These are phyloP conservation scores for Celoporthe dispersa DNA, from an alignment of 2,329 filamentous ascomycete genomes.

Conservation along the genomic window DNA sequence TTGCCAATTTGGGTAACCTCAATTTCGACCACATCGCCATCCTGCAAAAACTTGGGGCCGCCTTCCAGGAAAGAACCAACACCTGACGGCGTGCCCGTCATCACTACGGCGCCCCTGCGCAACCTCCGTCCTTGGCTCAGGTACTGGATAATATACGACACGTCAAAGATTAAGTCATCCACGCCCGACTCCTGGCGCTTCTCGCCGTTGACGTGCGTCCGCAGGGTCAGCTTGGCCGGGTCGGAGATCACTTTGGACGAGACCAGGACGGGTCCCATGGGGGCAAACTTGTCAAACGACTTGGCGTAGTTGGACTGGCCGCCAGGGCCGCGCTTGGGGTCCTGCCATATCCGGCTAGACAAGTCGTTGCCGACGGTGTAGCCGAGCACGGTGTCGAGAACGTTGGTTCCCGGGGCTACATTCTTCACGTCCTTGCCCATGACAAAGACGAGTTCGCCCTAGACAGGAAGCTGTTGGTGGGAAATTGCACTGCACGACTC, in stretches of 20 bases:
- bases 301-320: conserved; percentile 58
- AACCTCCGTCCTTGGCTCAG: conserved; percentile 48
- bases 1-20: conserved; percentile 38
- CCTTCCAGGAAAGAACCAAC: conserved; percentile 45
- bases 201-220: conserved; percentile 50
- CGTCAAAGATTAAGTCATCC: conserved; percentile 49
- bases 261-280: conserved; percentile 49
- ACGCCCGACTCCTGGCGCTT: conserved; percentile 48
- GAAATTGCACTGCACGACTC: no score
- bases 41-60: conserved; percentile 39
- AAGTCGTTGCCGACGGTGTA: conserved; percentile 61
- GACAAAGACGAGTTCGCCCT: conserved; percentile 55
- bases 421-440: conserved; percentile 54
- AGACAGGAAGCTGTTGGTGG: conserved; percentile 1
- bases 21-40: conserved; percentile 43
- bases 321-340: conserved; percentile 43
- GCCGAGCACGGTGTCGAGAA: conserved; percentile 56
- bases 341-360: conserved; percentile 53
- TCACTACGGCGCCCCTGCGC: conserved; percentile 49
- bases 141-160: conserved; percentile 45
- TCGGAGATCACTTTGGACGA: conserved; percentile 24
- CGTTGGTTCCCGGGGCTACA: conserved; percentile 49
- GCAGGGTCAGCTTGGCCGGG: conserved; percentile 17
- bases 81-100: conserved; percentile 47
- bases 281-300: conserved; percentile 54